Evolutionary conservation across 495 filamentous ascomycete genomes (phyloP).

Genomic region (Cryomyces minteri): DNA sequence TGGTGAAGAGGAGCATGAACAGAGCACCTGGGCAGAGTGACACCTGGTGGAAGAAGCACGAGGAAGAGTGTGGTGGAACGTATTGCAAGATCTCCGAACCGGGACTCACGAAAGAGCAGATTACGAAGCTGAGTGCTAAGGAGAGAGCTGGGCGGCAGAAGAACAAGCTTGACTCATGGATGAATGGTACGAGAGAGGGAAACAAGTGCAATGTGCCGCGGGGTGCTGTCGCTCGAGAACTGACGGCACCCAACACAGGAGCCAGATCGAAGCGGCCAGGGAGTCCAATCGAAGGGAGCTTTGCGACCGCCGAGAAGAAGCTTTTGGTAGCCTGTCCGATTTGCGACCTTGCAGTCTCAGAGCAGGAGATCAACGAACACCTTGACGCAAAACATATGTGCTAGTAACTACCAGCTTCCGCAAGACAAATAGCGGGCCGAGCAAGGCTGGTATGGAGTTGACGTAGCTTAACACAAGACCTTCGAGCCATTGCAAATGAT

Average conservation of each 20-base stretch:
- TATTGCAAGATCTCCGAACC: constrained; percentile 18
- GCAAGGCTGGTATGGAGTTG: too few relatives aligned
- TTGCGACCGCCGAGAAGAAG: background rate
- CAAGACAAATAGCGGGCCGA: too few relatives aligned
- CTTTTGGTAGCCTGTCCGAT: constrained; percentile 3
- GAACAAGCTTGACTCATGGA: constrained; percentile 20
- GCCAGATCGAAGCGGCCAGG: background rate
- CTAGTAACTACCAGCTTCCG: too few relatives aligned
- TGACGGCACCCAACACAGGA: background rate
- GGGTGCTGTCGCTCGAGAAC: background rate
- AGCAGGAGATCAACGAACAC: constrained; percentile 14
- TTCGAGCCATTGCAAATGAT: too few relatives aligned
- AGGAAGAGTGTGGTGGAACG: constrained; percentile 16
- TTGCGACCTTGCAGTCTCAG: constrained; percentile 5
- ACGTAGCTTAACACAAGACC: too few relatives aligned
- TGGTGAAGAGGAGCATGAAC: constrained; percentile 22
- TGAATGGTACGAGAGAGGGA: constrained; percentile 1
- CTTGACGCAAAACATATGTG: constrained; percentile 11
- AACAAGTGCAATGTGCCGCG: background rate
- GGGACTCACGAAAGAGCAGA: constrained; percentile 14
- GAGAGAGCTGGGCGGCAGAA: constrained; percentile 18
- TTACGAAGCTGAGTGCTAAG: constrained; percentile 11
- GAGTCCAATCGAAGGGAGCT: background rate
- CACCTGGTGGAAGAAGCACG: constrained; percentile 16
- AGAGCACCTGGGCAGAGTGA: constrained; percentile 16